Conservation (phyloP, 176 grass and related monocot species). For the Lolium perenne region DNA sequence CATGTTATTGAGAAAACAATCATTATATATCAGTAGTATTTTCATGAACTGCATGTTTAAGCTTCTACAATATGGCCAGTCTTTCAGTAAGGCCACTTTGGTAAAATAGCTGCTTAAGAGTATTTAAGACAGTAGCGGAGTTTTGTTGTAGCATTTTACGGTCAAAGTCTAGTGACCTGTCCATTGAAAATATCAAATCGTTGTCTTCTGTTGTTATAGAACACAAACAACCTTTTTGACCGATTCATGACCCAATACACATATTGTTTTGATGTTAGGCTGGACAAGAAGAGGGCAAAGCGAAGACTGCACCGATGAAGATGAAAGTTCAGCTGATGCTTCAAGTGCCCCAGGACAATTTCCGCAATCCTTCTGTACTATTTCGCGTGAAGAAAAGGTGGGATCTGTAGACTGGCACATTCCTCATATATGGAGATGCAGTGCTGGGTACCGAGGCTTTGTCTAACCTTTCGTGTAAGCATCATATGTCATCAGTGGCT, state of each 20-base stretch:
- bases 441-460: not conserved
- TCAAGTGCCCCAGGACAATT: slow-evolving; percentile 78
- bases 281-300: slow-evolving; percentile 77
- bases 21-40: not conserved
- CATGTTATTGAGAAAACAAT: not conserved
- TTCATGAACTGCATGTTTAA: not conserved
- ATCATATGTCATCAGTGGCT: not conserved
- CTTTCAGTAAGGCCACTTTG: not conserved
- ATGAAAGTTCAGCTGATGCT: slow-evolving; percentile 82
- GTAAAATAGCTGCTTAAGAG: not conserved
- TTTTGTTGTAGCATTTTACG: slow-evolving; percentile 1
- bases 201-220: slow-evolving; percentile 4
- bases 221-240: not conserved
- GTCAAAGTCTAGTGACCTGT: not conserved
- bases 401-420: slow-evolving; percentile 64
- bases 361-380: slow-evolving; percentile 59
- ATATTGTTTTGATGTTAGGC: slow-evolving; percentile 62
- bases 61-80: not conserved
- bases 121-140: not conserved
- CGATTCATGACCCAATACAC: not conserved
- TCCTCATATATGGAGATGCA: not conserved
- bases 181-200: not conserved
- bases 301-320: slow-evolving; percentile 83
- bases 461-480: slow-evolving; percentile 34
- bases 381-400: slow-evolving; percentile 97